Conservation (phyloP, 2,329 filamentous ascomycete species). For the Aspergillus pseudotamarii region DNA sequence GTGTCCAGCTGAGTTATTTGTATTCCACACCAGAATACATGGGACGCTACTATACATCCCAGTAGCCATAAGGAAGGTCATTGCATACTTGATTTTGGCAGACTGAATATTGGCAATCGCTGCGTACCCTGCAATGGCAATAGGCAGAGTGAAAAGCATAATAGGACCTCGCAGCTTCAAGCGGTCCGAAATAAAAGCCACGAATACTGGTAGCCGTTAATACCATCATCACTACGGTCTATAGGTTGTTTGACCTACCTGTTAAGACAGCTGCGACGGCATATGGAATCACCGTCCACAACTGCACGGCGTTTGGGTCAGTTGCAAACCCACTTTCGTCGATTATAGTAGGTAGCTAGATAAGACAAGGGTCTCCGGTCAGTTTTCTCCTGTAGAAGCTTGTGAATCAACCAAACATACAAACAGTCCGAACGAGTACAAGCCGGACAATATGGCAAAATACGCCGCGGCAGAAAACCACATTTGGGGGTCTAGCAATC, state of each 20-base stretch:
- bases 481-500: constrained; percentile 61
- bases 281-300: constrained; percentile 67
- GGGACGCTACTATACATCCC: constrained; percentile 67
- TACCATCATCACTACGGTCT: background rate
- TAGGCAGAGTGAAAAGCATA: constrained; percentile 65
- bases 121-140: constrained; percentile 68
- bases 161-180: constrained; percentile 61
- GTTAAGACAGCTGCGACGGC: constrained; percentile 61
- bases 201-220: constrained; percentile 22
- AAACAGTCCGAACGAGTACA: constrained; percentile 68
- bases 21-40: constrained; percentile 66
- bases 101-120: constrained; percentile 61
- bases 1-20: constrained; percentile 69
- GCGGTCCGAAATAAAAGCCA: constrained; percentile 63
- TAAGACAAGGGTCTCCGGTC: background rate
- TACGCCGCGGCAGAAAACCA: constrained; percentile 67
- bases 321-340: constrained; percentile 57
- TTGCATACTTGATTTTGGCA: constrained; percentile 61
- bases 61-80: constrained; percentile 69
- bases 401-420: constrained; percentile 39
- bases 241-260: constrained; percentile 37
- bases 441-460: constrained; percentile 59
- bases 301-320: constrained; percentile 60
- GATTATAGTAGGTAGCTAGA: constrained; percentile 65
- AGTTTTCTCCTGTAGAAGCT: background rate